phyloP scores from a whole-genome alignment of 2,329 filamentous ascomycete species.

The Aureobasidium melanogenum region DNA sequence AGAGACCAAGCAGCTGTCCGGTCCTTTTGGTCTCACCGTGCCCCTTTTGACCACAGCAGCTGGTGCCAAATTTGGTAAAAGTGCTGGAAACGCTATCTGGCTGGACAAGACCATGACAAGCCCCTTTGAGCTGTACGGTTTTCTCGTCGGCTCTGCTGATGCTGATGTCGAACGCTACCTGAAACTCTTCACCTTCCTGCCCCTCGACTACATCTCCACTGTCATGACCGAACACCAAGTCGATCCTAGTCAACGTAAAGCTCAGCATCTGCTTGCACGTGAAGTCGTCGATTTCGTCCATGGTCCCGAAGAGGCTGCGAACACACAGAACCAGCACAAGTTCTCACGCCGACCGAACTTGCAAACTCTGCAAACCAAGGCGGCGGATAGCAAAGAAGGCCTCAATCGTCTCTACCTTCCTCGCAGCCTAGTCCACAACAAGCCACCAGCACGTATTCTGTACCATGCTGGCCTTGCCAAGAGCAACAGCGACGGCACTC shows the following conservation, averaged over 20 bases:
- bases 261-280: constrained; percentile 73
- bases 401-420: constrained; percentile 16
- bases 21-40: constrained; percentile 77
- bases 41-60: constrained; percentile 78
- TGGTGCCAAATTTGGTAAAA: constrained; percentile 91
- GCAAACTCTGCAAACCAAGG: neutral
- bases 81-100: constrained; percentile 89
- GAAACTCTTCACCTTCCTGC: constrained; percentile 84
- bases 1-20: constrained; percentile 30
- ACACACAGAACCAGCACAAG: constrained; percentile 49
- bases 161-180: constrained; percentile 72
- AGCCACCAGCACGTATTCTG: constrained; percentile 23
- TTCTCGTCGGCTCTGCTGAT: constrained; percentile 77
- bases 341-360: constrained; percentile 5
- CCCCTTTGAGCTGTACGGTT: constrained; percentile 79
- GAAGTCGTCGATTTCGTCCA: constrained; percentile 79
- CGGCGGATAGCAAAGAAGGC: neutral
- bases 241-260: constrained; percentile 62
- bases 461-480: constrained; percentile 24
- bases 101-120: constrained; percentile 73
- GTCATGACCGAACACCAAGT: constrained; percentile 59
- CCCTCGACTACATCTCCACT: constrained; percentile 55
- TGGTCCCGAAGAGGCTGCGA: constrained; percentile 54
- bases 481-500: constrained; percentile 23
- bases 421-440: constrained; percentile 19